Conservation (phyloP, 179 eudicot genomes). For the Pouteria campechiana region DNA sequence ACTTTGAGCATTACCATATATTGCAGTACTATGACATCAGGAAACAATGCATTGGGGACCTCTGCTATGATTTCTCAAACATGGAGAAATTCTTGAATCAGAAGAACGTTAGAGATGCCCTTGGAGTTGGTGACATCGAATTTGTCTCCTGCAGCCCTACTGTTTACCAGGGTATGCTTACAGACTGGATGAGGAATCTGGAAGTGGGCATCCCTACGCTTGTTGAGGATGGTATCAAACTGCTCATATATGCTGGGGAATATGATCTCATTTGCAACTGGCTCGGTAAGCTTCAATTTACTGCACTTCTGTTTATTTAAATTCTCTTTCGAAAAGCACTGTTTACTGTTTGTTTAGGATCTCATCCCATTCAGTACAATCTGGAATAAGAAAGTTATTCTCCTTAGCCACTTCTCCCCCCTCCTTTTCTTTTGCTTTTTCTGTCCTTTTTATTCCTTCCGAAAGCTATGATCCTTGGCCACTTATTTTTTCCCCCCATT, state of each 20-base stretch:
- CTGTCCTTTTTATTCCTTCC: too few relatives aligned
- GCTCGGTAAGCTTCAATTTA: constrained; percentile 45
- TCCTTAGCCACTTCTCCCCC: too few relatives aligned
- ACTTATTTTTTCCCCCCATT: too few relatives aligned
- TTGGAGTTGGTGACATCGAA: constrained; percentile 62
- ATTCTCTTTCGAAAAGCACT: not conserved
- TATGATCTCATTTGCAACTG: constrained; percentile 91
- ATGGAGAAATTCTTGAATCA: constrained; percentile 47
- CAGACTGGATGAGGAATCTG: constrained; percentile 66
- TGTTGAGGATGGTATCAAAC: constrained; percentile 59
- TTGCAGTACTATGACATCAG: constrained; percentile 72
- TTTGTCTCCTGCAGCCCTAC: constrained; percentile 64
- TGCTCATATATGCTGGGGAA: constrained; percentile 77
- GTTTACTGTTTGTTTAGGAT: too few relatives aligned
- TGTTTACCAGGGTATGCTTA: constrained; percentile 55
- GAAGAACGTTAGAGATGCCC: constrained; percentile 45
- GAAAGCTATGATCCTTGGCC: too few relatives aligned
- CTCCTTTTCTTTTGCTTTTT: too few relatives aligned
- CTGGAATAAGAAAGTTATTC: too few relatives aligned
- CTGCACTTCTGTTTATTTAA: too few relatives aligned
- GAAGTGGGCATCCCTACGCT: constrained; percentile 70
- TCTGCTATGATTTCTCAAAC: constrained; percentile 73
- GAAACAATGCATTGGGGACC: constrained; percentile 59
- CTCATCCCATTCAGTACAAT: too few relatives aligned
- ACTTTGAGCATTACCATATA: not conserved